Evolutionary conservation across 768 basidiomycete genomes (phyloP).

Genomic region (Pleurotus cornucopiae): DNA sequence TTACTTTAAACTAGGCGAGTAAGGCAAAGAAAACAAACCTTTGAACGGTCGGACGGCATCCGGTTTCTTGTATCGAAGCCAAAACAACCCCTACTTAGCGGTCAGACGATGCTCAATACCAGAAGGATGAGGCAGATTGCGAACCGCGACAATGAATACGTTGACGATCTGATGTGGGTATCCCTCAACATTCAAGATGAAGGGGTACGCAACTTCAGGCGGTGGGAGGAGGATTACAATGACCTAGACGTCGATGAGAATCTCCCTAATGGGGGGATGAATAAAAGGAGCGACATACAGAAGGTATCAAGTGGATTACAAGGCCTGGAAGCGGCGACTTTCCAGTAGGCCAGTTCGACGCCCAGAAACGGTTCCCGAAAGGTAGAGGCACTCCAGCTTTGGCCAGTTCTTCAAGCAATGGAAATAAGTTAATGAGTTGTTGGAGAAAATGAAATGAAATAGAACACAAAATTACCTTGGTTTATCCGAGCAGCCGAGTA

Average conservation of each 20-base stretch:
- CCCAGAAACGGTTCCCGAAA: constrained; percentile 57
- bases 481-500: constrained; percentile 49
- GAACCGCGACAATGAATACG: constrained; percentile 51
- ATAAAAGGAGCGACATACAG: constrained; percentile 24
- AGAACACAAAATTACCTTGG: constrained; percentile 31
- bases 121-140: constrained; percentile 10
- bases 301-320: constrained; percentile 51
- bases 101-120: neutral
- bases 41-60: constrained; percentile 48
- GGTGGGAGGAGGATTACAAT: constrained; percentile 56
- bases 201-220: constrained; percentile 49
- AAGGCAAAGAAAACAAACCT: constrained; percentile 20
- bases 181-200: constrained; percentile 54
- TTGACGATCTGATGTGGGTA: constrained; percentile 54
- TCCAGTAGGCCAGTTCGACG: constrained; percentile 58
- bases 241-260: constrained; percentile 19
- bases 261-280: neutral
- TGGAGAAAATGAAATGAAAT: neutral
- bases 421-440: neutral
- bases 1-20: too few relatives aligned
- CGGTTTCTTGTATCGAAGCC: constrained; percentile 49
- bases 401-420: constrained; percentile 39
- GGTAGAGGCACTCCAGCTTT: constrained; percentile 62
- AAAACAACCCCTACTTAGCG: constrained; percentile 43
- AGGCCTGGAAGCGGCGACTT: constrained; percentile 54